Conservation (phyloP, 208 protist genomes). For the Angomonas deanei region DNA sequence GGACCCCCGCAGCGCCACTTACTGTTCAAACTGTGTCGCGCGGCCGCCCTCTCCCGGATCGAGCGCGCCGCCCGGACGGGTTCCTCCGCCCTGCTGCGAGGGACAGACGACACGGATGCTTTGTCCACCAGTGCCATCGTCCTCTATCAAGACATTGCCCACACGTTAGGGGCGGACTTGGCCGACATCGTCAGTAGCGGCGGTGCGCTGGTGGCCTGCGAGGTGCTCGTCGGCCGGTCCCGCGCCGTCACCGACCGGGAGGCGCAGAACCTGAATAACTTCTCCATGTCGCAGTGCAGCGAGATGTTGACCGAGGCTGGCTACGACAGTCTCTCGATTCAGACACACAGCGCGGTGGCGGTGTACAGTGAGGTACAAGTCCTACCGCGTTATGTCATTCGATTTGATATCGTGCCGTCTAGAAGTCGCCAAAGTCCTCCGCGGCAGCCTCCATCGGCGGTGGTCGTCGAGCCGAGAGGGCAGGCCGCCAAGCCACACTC, state of each 20-base stretch:
- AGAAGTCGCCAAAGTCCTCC: background rate
- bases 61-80: conserved; percentile 20
- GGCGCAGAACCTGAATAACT: conserved; percentile 38
- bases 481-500: background rate
- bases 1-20: conserved; percentile 20
- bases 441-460: background rate
- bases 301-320: conserved; percentile 57
- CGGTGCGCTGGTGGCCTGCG: conserved; percentile 58
- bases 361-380: conserved; percentile 45
- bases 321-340: conserved; percentile 50
- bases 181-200: conserved; percentile 16
- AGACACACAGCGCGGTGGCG: conserved; percentile 33
- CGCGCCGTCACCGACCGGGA: conserved; percentile 43
- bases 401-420: conserved; percentile 7
- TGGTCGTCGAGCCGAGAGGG: background rate
- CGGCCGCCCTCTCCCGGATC: conserved; percentile 31
- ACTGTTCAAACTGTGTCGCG: conserved; percentile 63
- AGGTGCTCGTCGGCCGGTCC: conserved; percentile 33
- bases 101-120: conserved; percentile 34
- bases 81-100: conserved; percentile 13
- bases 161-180: conserved; percentile 9
- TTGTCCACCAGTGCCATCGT: conserved; percentile 51
- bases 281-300: conserved; percentile 52
- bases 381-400: conserved; percentile 44
- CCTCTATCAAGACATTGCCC: conserved; percentile 45